Evolutionary conservation across 768 basidiomycete species (phyloP).

Genomic region (Phylloporus sp.): DNA sequence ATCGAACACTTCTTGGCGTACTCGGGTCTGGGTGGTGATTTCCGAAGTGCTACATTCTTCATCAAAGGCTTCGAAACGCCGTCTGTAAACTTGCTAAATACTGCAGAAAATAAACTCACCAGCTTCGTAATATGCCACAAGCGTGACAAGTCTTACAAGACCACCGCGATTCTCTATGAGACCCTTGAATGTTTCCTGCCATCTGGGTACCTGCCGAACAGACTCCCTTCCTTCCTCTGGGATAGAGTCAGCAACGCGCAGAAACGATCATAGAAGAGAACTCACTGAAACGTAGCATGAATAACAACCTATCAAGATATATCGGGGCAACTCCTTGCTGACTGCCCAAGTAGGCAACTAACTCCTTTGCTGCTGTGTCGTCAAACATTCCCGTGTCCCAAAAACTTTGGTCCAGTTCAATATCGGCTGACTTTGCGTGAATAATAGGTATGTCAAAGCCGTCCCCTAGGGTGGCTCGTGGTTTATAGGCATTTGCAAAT

Average conservation of each 20-base stretch:
- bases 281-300: constrained; percentile 10
- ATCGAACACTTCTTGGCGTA: no score
- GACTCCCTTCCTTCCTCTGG: constrained; percentile 13
- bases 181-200: constrained; percentile 10
- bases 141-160: constrained; percentile 11
- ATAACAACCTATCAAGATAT: constrained; percentile 7
- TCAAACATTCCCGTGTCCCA: constrained; percentile 23
- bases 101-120: constrained; percentile 1
- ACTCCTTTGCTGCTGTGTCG: constrained; percentile 9
- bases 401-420: constrained; percentile 1
- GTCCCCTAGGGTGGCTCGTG: constrained; percentile 15
- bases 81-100: no score
- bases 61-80: background rate
- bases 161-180: no score
- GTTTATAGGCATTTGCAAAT: constrained; percentile 18
- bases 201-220: constrained; percentile 8
- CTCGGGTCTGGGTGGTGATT: no score
- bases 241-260: background rate
- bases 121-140: constrained; percentile 19
- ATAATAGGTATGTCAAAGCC: constrained; percentile 21
- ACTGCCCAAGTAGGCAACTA: constrained; percentile 7
- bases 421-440: background rate
- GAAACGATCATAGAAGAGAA: background rate
- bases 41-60: background rate
- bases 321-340: constrained; percentile 1